These are phyloP conservation scores for Leccinum incarnatum DNA, from an alignment of 768 basidiomycete species.

Conservation along the genomic window DNA sequence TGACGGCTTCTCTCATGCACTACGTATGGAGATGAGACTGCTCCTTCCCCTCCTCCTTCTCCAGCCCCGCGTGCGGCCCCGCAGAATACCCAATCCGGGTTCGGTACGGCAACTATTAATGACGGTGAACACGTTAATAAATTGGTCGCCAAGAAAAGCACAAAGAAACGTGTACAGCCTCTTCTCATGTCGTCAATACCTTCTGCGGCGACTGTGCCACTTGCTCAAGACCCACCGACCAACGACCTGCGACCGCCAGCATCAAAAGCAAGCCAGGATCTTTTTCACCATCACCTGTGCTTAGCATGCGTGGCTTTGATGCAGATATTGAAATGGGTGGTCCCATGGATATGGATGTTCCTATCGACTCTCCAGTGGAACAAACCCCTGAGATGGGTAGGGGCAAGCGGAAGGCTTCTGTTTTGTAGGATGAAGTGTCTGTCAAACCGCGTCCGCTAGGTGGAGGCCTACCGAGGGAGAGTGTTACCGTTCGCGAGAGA, in stretches of 20 bases:
- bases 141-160: conserved; percentile 70
- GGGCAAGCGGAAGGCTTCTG: conserved; percentile 53
- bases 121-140: conserved; percentile 65
- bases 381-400: conserved; percentile 39
- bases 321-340: conserved; percentile 41
- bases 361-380: conserved; percentile 55
- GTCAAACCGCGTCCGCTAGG: conserved; percentile 59
- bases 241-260: conserved; percentile 17
- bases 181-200: conserved; percentile 38
- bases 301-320: conserved; percentile 50
- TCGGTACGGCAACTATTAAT: conserved; percentile 34
- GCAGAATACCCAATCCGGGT: conserved; percentile 38
- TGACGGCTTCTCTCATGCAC: conserved; percentile 63
- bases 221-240: conserved; percentile 12
- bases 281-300: conserved; percentile 43
- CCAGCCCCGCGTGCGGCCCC: conserved; percentile 35
- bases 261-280: conserved; percentile 27
- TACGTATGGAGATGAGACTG: conserved; percentile 17
- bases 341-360: conserved; percentile 51
- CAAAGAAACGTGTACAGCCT: conserved; percentile 63
- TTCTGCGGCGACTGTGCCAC: conserved; percentile 29
- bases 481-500: conserved; percentile 50
- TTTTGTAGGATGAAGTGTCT: conserved; percentile 38
- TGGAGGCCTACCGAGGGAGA: conserved; percentile 56
- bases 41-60: conserved; percentile 47